Evolutionary conservation across 352 stramenopile genomes (phyloP), one percentile per base, ranked within the genome.

Genomic region (Paralagenidium karlingii): DNA sequence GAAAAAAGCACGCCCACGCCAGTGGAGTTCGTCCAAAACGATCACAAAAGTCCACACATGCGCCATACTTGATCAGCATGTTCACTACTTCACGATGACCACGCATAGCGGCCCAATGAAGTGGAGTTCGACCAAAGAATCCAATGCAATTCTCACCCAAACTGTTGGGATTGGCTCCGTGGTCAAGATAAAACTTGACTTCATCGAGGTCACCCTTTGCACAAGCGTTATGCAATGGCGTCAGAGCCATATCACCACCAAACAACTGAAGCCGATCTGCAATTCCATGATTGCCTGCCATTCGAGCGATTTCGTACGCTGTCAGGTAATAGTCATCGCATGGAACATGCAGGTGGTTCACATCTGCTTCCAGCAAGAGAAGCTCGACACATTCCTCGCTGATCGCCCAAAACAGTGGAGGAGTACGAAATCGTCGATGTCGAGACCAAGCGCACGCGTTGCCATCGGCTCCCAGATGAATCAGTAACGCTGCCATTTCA

Each of bases 51-150:
- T 91, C 66, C 5, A 80, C 50, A 5, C 65, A 47, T 4, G 57
- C 69, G 24, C 73, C 68, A 41, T 70, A 83, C 19, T 48, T 58
- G 19, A 90, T 38, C 16, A 90, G 44, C 12, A 84, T 30, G 6
- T 48, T 43, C 2, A 87, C 68, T 8, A 82, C 61, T 0, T 63
- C 50, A 0, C 55, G 26, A 26, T 82, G 66, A 40, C 83, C 75
- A 48, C 83, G 80, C 22, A 66, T 56, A 2, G 77, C 74, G 1
- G 77, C 77, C 74, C 74, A 90, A 44, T 88, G 77, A n/a, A 90
- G 40, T 2, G 77, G 67, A 10, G 74, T 87, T 2, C 77, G 66
- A 21, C 45, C 51, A 41, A 82, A 61, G 3, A 89, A 59, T 21
- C 76, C 76, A 36, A 36, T 22, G n/a, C n/a, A n/a, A n/a, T n/a